Conservation (phyloP, 2,329 filamentous ascomycete genomes). For the Aspergillus pseudonomiae region DNA sequence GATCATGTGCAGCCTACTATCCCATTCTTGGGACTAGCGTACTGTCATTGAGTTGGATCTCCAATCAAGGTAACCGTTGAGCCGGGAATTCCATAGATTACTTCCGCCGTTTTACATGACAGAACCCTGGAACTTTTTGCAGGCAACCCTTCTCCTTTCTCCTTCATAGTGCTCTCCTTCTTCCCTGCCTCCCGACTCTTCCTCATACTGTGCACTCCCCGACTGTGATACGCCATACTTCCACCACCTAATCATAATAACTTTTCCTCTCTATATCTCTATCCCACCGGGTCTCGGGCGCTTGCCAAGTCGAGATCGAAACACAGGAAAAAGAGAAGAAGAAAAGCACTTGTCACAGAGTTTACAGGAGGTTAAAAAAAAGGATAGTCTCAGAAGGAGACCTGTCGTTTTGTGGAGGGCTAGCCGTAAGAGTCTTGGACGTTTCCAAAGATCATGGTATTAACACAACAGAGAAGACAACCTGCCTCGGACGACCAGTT, state of each 20-base stretch:
- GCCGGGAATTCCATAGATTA: background rate
- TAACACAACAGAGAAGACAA: constrained; percentile 60
- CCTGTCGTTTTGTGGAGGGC: constrained; percentile 25
- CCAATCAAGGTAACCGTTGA: background rate
- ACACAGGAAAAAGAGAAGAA: background rate
- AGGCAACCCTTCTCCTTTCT: background rate
- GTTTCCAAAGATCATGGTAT: constrained; percentile 58
- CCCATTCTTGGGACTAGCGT: background rate
- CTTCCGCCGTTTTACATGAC: background rate
- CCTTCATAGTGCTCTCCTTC: background rate
- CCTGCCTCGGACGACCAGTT: constrained; percentile 72
- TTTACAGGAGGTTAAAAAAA: background rate
- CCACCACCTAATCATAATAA: background rate
- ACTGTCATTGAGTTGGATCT: background rate
- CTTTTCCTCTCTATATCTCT: background rate
- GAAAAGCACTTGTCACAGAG: background rate
- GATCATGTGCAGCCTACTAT: background rate
- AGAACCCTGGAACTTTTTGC: background rate
- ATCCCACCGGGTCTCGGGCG: background rate
- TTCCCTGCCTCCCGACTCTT: background rate
- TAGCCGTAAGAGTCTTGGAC: constrained; percentile 57
- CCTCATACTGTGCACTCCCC: background rate
- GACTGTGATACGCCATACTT: background rate
- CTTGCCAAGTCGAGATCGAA: background rate
- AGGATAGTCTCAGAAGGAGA: constrained; percentile 7